Conservation (phyloP, 768 basidiomycete species). For the Pisolithus marmoratus region DNA sequence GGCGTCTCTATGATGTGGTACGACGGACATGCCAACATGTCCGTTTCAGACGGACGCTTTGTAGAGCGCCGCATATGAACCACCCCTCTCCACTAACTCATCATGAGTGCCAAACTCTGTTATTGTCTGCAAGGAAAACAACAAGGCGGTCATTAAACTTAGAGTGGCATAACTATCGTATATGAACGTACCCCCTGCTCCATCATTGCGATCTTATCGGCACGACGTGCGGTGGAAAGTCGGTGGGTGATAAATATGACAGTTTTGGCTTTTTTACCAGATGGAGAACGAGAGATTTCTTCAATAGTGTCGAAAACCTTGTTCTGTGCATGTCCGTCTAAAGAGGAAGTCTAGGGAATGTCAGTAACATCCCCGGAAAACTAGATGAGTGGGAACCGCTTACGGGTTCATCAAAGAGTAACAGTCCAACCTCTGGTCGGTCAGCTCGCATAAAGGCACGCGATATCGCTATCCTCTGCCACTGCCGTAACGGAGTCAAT, state of each 20-base stretch:
- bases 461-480: constrained; percentile 84
- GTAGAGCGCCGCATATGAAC: constrained; percentile 66
- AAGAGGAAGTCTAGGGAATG: constrained; percentile 58
- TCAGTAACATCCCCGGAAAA: background rate
- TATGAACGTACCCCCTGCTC: constrained; percentile 53
- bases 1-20: constrained; percentile 3
- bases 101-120: constrained; percentile 73
- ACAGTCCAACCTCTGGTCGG: constrained; percentile 67
- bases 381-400: constrained; percentile 21
- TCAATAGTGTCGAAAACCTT: constrained; percentile 74
- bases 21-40: background rate
- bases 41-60: constrained; percentile 52
- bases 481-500: constrained; percentile 39
- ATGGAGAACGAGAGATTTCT: constrained; percentile 51
- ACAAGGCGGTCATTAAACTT: constrained; percentile 17
- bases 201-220: constrained; percentile 87
- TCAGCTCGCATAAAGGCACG: constrained; percentile 82
- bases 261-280: constrained; percentile 57
- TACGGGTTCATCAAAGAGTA: constrained; percentile 84
- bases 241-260: constrained; percentile 83
- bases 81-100: constrained; percentile 52
- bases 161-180: constrained; percentile 6
- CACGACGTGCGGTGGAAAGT: constrained; percentile 72
- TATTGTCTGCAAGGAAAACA: constrained; percentile 45
- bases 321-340: constrained; percentile 77